Base-by-base conservation (phyloP, 176 grass and related monocot genomes). In the Triticum timopheevii region DNA sequence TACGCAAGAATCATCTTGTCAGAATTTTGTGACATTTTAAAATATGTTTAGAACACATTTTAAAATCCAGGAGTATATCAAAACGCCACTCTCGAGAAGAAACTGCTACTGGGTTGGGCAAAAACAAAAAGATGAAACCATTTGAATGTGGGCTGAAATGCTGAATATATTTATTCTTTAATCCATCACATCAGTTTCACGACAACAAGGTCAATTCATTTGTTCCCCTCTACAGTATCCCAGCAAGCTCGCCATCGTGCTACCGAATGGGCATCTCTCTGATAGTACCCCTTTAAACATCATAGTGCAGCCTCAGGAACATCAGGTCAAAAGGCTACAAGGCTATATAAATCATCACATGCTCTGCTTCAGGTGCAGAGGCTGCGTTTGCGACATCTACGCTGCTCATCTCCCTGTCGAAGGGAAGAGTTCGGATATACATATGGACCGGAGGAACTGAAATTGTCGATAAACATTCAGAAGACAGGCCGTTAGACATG, bases 301-400 rank as follows among this genome's bases (percentile, higher is more conserved):
- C 40, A 73, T 61, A 39, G 19, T 39, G 76, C 22, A 62, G 10
- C 85, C 76, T 81, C 63, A 10, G 50, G 33, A 65, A 84, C 82
- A 83, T 17, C 22, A 73, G 69, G 35, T 54, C 88, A 70, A 82
- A 90, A 78, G 35, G 16, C 23, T 65, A 80, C 30, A 76, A 9
- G 8, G 17, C 8, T 59, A 45, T 77, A 47, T 58, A 44, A 84
- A 54, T 1, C 66, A 69, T 76, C 62, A 38, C 42, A 78, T 52
- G 28, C 13, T 76, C 42, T 44, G 42, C 42, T 12, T 44, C 31
- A 9, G 8, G n/a, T 30, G 52, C 24, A 28, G 30, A 49, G 7
- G 52, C 63, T n/a, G 10, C 40, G 28, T 63, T 54, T 16, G 30
- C 70, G 78, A 65, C 24, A 38, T 85, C 44, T 61, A 28, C 64